A percentile compares a stretch with the other conserved stretches of the same genome.
These are phyloP conservation scores for Saccharomyces hybrid DNA, from an alignment of 1,139 yeast species.

Conservation along the genomic window DNA sequence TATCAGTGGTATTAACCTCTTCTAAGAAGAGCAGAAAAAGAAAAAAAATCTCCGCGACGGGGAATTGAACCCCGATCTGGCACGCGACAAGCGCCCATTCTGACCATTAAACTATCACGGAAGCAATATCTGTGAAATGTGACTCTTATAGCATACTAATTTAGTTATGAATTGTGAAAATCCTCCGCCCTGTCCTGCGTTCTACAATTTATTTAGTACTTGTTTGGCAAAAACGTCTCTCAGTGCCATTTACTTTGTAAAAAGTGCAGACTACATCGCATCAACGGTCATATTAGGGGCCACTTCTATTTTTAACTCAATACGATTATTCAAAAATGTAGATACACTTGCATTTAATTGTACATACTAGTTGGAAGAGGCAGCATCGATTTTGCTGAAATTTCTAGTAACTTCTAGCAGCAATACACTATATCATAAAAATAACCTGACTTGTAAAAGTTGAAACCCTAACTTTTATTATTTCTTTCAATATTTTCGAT, in stretches of 20 bases:
- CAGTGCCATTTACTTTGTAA: too few relatives aligned
- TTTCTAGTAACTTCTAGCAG: too few relatives aligned
- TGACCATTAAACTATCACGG: slow-evolving; percentile 35
- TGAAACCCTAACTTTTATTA: neutral
- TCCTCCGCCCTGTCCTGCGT: too few relatives aligned
- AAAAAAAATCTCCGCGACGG: slow-evolving; percentile 33
- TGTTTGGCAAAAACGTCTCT: too few relatives aligned
- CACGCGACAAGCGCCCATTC: slow-evolving; percentile 36
- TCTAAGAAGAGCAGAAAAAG: neutral
- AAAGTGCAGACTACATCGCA: too few relatives aligned
- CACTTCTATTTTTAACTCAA: too few relatives aligned
- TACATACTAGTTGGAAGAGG: neutral
- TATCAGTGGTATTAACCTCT: neutral
- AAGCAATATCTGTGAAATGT: neutral
- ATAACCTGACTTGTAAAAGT: neutral
- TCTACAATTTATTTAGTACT: too few relatives aligned
- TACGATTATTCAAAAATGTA: neutral
- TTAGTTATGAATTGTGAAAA: too few relatives aligned
- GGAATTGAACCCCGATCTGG: slow-evolving; percentile 36
- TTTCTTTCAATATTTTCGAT: too few relatives aligned
- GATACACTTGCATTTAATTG: neutral
- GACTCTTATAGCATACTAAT: too few relatives aligned
- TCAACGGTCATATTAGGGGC: too few relatives aligned
- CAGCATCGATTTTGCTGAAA: neutral
- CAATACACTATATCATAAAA: neutral